Evolutionary conservation across 2,329 filamentous ascomycete genomes (phyloP).

Genomic region (Fusarium chuoi): DNA sequence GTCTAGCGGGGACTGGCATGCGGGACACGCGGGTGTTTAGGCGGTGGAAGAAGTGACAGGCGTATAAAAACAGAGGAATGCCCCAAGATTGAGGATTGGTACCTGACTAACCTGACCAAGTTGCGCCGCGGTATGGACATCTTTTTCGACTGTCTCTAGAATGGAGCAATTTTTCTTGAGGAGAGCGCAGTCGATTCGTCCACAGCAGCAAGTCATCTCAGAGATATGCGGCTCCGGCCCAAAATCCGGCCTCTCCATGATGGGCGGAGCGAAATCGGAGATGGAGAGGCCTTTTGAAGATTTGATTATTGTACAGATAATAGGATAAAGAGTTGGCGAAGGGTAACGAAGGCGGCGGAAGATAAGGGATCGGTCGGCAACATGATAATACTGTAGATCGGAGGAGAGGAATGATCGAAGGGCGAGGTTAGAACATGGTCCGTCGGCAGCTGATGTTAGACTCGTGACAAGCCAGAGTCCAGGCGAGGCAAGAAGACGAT

Average conservation of each 20-base stretch:
- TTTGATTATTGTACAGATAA: conserved; percentile 24
- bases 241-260: conserved; percentile 42
- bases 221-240: conserved; percentile 43
- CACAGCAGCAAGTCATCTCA: conserved; percentile 82
- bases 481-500: not conserved
- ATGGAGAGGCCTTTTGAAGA: conserved; percentile 33
- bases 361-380: conserved; percentile 24
- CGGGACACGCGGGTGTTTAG: conserved; percentile 20
- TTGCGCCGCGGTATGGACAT: conserved; percentile 86
- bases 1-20: conserved; percentile 39
- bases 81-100: conserved; percentile 35
- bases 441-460: not conserved
- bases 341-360: conserved; percentile 8
- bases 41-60: conserved; percentile 10
- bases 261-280: conserved; percentile 28
- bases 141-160: conserved; percentile 84
- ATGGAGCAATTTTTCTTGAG: conserved; percentile 82
- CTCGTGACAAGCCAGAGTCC: not conserved
- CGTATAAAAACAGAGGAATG: conserved; percentile 37
- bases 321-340: conserved; percentile 11
- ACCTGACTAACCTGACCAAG: conserved; percentile 85
- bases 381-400: conserved; percentile 33
- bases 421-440: conserved; percentile 26
- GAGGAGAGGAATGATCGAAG: not conserved
- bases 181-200: conserved; percentile 79